Conservation (phyloP, 139 green algal genomes). For the Chlorokybus atmophyticus region DNA sequence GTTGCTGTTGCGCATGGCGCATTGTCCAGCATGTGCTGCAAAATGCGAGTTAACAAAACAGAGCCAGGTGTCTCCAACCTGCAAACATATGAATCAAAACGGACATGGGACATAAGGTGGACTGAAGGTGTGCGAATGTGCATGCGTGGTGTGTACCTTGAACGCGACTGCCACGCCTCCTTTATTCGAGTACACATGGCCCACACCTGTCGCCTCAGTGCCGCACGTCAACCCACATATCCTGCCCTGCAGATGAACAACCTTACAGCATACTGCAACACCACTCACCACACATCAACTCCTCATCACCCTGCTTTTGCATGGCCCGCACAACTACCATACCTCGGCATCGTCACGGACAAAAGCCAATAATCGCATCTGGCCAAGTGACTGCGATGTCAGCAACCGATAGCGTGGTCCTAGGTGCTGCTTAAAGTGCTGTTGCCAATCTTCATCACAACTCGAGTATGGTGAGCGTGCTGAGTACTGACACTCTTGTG, state of each 20-base stretch:
- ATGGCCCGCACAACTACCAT: too few relatives aligned
- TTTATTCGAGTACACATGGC: constrained; percentile 40
- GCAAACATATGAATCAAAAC: too few relatives aligned
- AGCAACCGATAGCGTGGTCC: not conserved
- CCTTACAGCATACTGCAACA: constrained; percentile 2
- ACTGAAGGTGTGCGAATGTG: too few relatives aligned
- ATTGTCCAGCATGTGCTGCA: constrained; percentile 14
- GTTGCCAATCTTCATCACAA: constrained; percentile 5
- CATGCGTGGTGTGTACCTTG: too few relatives aligned
- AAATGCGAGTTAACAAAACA: constrained; percentile 46
- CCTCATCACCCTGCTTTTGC: too few relatives aligned
- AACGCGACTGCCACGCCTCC: constrained; percentile 35
- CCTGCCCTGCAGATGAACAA: too few relatives aligned
- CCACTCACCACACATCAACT: not conserved
- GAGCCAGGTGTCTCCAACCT: constrained; percentile 41
- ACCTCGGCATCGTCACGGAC: constrained; percentile 5
- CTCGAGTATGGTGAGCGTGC: not conserved
- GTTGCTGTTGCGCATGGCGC: constrained; percentile 1
- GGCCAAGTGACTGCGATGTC: not conserved
- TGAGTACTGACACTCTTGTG: constrained; percentile 8
- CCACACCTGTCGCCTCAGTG: constrained; percentile 26
- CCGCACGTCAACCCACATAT: not conserved
- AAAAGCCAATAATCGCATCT: constrained; percentile 8
- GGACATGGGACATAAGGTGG: too few relatives aligned
- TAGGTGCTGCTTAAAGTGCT: not conserved